Evolutionary conservation across 179 eudicot species (phyloP), one percentile per base, ranked within the genome.

Genomic region (Corrigiola litoralis): DNA sequence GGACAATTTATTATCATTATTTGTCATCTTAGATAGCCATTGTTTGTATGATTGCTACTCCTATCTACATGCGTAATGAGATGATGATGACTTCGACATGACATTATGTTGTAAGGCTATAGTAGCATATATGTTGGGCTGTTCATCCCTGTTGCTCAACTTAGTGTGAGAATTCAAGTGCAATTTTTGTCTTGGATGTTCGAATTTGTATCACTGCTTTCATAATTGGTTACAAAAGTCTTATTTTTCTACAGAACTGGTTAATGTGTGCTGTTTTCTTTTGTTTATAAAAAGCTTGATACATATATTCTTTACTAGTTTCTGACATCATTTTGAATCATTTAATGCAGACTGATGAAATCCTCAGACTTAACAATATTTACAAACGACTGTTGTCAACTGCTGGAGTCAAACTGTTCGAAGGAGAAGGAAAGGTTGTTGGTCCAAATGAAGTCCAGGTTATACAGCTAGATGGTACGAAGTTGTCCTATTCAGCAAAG

Each of bases 391-490:
- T 95, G 45, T 77, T 95, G 62, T 80, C 97, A 51, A 87, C 85
- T 88, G 76, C 97, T 49, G 97, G 95, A 67, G 99, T 90, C 47
- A 95, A 90, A 73, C 78, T 95, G 59, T 95, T 70, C 68, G 99
- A 95, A 85, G 99, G 99, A 57, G 99, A 91, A 76, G 99, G 97
- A 62, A 91, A 70, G 79, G 25, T 91, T 18, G 87, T 81, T 54
- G 96, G 97, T 76, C 92, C 96, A 1, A 83, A 95, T 82, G 99
- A 91, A 65, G 95, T 95, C 46, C 92, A 91, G 71, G 83, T 95
- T 74, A 88, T 80, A 5, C 97, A 95, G 78, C 57, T 82, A 49
- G 99, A 95, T 80, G 99, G 99, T 8, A 95, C 99, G 20, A 95
- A 86, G 72, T 60, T 90, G 53, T 69, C 79, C 46, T 95, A 86